Evolutionary conservation across 129 eudicot species (phyloP).

Genomic region (Arctium lappa): DNA sequence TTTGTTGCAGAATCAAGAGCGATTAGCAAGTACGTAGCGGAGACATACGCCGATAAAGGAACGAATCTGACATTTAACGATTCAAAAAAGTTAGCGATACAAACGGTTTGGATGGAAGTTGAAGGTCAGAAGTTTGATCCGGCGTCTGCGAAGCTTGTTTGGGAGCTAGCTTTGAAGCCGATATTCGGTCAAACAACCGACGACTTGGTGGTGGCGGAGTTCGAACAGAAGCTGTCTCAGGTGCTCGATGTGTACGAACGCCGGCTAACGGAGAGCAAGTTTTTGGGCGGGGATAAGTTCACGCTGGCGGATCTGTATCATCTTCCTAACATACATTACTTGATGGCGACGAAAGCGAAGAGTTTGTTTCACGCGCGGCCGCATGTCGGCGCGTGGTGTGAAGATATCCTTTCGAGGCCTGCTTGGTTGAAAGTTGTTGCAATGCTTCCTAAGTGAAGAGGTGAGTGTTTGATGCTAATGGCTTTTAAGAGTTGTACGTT

Average conservation of each 20-base stretch:
- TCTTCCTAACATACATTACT: conserved; percentile 29
- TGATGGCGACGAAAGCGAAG: conserved; percentile 38
- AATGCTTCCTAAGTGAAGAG: neutral
- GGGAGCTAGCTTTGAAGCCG: conserved; percentile 37
- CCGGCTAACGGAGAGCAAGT: conserved; percentile 49
- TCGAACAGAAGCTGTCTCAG: conserved; percentile 37
- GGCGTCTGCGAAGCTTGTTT: conserved; percentile 4
- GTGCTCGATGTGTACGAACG: conserved; percentile 65
- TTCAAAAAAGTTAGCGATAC: conserved; percentile 31
- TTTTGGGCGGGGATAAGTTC: conserved; percentile 59
- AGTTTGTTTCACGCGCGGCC: conserved; percentile 45
- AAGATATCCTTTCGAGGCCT: conserved; percentile 50
- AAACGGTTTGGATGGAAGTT: conserved; percentile 45
- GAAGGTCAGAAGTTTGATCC: conserved; percentile 44
- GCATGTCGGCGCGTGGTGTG: conserved; percentile 40
- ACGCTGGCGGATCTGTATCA: conserved; percentile 71
- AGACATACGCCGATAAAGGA: conserved; percentile 39
- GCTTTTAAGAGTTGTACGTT: neutral
- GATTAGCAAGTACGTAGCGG: conserved; percentile 33
- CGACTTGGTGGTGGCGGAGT: conserved; percentile 36
- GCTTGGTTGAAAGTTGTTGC: conserved; percentile 50
- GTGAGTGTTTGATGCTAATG: neutral
- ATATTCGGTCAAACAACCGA: conserved; percentile 37
- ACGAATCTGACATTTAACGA: conserved; percentile 26
- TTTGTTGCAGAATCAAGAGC: conserved; percentile 54